These are phyloP conservation scores for Daldinia childiae DNA, from an alignment of 495 filamentous ascomycete species.

Conservation along the genomic window DNA sequence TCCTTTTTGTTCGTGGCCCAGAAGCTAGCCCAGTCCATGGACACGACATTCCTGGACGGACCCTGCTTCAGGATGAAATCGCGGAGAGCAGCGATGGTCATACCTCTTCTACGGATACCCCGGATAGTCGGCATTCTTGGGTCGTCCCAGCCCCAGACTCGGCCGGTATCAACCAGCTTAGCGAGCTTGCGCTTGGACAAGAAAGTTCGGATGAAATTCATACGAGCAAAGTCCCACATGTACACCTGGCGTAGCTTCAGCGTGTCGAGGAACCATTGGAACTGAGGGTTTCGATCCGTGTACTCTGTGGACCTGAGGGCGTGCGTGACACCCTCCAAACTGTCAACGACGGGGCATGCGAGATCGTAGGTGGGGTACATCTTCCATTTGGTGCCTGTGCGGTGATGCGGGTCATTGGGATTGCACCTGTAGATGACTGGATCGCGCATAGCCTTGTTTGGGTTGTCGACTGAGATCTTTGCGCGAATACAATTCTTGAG, in stretches of 20 bases:
- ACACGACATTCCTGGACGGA: slow-evolving; percentile 85
- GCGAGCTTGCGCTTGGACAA: slow-evolving; percentile 95
- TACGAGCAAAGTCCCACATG: slow-evolving; percentile 97
- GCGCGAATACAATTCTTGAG: slow-evolving; percentile 85
- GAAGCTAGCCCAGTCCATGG: slow-evolving; percentile 90
- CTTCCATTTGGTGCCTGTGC: slow-evolving; percentile 90
- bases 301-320: slow-evolving; percentile 97
- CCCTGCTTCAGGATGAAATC: slow-evolving; percentile 96
- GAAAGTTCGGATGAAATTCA: slow-evolving; percentile 93
- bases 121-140: slow-evolving; percentile 95
- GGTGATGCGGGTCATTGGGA: slow-evolving; percentile 78
- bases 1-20: slow-evolving; percentile 97
- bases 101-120: slow-evolving; percentile 86
- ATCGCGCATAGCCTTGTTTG: slow-evolving; percentile 88
- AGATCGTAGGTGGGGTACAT: slow-evolving; percentile 98
- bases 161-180: slow-evolving; percentile 85
- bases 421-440: slow-evolving; percentile 96
- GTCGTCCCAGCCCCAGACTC: slow-evolving; percentile 94
- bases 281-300: slow-evolving; percentile 95
- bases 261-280: slow-evolving; percentile 92
- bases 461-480: slow-evolving; percentile 84
- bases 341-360: slow-evolving; percentile 90
- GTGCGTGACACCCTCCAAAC: slow-evolving; percentile 91
- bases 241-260: slow-evolving; percentile 87
- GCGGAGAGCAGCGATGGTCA: slow-evolving; percentile 87